Percentiles rank a stretch among this genome's conserved stretches.
phyloP scores from a whole-genome alignment of 768 basidiomycete genomes.

The Rhizopogon rudus region DNA sequence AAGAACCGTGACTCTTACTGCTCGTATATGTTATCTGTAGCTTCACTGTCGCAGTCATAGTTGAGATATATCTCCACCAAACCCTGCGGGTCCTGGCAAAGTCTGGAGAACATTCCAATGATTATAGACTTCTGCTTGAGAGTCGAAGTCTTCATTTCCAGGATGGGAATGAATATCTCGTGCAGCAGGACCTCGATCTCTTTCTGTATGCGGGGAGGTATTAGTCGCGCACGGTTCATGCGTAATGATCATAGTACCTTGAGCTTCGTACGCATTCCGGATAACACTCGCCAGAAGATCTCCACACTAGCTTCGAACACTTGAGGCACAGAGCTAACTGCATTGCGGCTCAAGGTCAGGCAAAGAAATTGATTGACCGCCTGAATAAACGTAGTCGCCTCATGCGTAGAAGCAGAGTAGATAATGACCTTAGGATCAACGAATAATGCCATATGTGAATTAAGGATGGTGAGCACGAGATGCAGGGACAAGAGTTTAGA shows the following conservation, averaged over 20 bases:
- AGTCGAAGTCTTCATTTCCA: constrained; percentile 97
- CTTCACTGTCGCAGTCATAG: constrained; percentile 96
- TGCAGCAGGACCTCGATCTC: constrained; percentile 98
- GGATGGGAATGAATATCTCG: constrained; percentile 96
- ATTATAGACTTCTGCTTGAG: constrained; percentile 93
- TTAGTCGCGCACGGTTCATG: constrained; percentile 6
- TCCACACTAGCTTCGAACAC: constrained; percentile 98
- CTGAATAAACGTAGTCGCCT: constrained; percentile 86
- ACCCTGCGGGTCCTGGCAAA: constrained; percentile 96
- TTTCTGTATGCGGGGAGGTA: constrained; percentile 54
- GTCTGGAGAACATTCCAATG: constrained; percentile 77
- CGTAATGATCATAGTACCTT: constrained; percentile 51
- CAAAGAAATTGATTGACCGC: constrained; percentile 97
- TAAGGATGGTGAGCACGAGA: constrained; percentile 86
- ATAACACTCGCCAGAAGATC: constrained; percentile 96
- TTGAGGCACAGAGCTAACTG: constrained; percentile 90
- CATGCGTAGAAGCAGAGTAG: constrained; percentile 83
- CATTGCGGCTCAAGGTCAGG: constrained; percentile 87
- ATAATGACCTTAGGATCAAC: constrained; percentile 87
- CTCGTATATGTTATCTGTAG: constrained; percentile 96
- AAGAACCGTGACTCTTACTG: constrained; percentile 47
- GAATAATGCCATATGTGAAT: constrained; percentile 87
- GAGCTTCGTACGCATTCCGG: constrained; percentile 90
- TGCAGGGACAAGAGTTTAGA: constrained; percentile 94
- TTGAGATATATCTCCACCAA: constrained; percentile 98